phyloP scores from a whole-genome alignment of 768 basidiomycete genomes.

The Mycena latifolia region DNA sequence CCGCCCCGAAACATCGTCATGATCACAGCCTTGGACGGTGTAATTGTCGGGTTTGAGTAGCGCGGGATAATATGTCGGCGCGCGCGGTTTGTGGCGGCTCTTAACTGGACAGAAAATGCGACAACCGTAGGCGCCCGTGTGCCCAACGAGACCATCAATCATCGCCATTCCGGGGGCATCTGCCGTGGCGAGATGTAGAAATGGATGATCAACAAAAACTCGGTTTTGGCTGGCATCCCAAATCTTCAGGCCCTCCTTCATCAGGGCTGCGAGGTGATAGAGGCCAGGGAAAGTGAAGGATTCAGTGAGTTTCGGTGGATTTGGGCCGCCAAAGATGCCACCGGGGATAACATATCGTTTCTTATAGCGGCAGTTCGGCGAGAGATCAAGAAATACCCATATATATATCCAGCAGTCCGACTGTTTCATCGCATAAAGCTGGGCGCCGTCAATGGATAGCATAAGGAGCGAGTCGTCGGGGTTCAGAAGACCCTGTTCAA shows the following conservation, averaged over 20 bases:
- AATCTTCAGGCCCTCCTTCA: background rate
- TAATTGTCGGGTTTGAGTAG: background rate
- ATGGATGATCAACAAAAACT: slow-evolving; percentile 15
- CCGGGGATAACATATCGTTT: slow-evolving; percentile 46
- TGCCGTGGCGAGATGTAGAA: slow-evolving; percentile 32
- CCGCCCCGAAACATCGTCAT: background rate
- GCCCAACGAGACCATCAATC: slow-evolving; percentile 46
- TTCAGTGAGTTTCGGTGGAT: slow-evolving; percentile 45
- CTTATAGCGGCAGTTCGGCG: slow-evolving; percentile 41
- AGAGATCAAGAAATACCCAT: slow-evolving; percentile 44
- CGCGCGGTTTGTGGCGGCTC: background rate
- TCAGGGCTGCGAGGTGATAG: slow-evolving; percentile 37
- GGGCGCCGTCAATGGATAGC: slow-evolving; percentile 40
- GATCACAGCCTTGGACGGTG: background rate
- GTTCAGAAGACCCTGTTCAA: slow-evolving; percentile 17
- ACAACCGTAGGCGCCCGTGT: slow-evolving; percentile 1
- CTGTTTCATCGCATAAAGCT: slow-evolving; percentile 40
- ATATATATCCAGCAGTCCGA: slow-evolving; percentile 37
- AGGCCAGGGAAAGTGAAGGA: slow-evolving; percentile 44
- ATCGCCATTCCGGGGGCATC: slow-evolving; percentile 41
- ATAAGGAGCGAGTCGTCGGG: slow-evolving; percentile 38
- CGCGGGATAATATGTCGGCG: slow-evolving; percentile 16
- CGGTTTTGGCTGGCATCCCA: background rate
- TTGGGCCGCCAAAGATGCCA: slow-evolving; percentile 36
- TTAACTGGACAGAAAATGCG: background rate